Percentiles rank a stretch among this genome's conserved stretches.
Evolutionary conservation across 2,329 filamentous ascomycete species (phyloP).

Genomic region (Bertia moriformis): DNA sequence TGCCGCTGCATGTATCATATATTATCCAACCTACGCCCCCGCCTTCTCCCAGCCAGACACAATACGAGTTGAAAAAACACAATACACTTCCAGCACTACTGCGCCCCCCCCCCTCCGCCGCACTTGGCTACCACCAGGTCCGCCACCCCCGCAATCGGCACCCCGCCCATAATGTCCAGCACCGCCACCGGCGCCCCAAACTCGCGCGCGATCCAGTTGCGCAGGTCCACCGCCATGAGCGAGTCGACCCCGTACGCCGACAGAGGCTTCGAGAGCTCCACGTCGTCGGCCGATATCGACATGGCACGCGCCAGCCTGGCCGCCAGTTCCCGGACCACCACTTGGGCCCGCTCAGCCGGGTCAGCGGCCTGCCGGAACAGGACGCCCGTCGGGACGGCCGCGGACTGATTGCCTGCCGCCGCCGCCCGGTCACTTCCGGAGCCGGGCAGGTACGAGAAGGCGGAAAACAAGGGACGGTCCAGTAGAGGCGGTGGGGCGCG

Average conservation of each 20-base stretch:
- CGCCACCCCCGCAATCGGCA: background rate
- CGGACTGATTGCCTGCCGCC: conserved; percentile 6
- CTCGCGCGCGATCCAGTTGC: conserved; percentile 22
- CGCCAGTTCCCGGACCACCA: conserved; percentile 10
- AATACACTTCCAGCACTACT: too few relatives aligned
- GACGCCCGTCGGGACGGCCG: conserved; percentile 4
- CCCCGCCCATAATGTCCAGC: conserved; percentile 17
- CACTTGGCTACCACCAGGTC: background rate
- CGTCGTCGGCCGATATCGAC: conserved; percentile 12
- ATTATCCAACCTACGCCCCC: too few relatives aligned
- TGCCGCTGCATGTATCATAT: too few relatives aligned
- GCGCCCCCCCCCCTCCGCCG: too few relatives aligned
- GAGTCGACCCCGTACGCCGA: conserved; percentile 22
- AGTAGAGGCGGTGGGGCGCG: conserved; percentile 4
- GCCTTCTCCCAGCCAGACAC: too few relatives aligned
- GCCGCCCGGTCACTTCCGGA: conserved; percentile 2
- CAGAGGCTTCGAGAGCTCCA: conserved; percentile 12
- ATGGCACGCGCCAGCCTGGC: conserved; percentile 16
- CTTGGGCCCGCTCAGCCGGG: background rate
- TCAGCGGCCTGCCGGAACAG: background rate
- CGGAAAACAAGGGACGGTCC: conserved; percentile 2
- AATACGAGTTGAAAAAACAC: too few relatives aligned
- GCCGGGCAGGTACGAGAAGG: background rate
- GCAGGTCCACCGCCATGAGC: conserved; percentile 25
- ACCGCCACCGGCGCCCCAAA: conserved; percentile 17